Conservation (phyloP, 169 alveolate genomes). For the Cytauxzoon felis region DNA sequence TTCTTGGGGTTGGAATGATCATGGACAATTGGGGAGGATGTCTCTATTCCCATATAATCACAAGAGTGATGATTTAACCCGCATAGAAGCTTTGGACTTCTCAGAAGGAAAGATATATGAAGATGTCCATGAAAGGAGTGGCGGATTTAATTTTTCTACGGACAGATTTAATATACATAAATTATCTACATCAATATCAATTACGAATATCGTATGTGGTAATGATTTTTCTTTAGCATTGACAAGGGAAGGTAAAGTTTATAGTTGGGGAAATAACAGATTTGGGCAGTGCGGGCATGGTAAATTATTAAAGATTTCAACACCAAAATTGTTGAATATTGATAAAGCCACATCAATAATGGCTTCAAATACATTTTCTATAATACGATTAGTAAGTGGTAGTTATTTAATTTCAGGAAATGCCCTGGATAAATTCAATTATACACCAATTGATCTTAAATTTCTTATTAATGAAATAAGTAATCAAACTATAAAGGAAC, state of each 20-base stretch:
- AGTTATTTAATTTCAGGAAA: constrained; percentile 47
- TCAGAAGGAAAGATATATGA: not conserved
- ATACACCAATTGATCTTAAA: constrained; percentile 31
- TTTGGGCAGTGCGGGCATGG: constrained; percentile 68
- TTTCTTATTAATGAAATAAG: constrained; percentile 4
- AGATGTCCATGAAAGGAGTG: too few relatives aligned
- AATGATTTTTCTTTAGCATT: constrained; percentile 53
- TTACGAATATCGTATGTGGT: constrained; percentile 37
- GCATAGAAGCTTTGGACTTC: constrained; percentile 13
- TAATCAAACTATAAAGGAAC: constrained; percentile 29
- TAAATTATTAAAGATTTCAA: constrained; percentile 11
- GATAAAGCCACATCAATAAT: constrained; percentile 15
- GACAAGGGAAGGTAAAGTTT: constrained; percentile 18
- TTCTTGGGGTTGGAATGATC: constrained; percentile 73
- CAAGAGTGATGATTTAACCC: not conserved
- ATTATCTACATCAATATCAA: too few relatives aligned
- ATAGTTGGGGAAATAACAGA: constrained; percentile 61
- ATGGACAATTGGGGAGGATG: constrained; percentile 62
- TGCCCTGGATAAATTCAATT: constrained; percentile 21
- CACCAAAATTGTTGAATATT: constrained; percentile 29
- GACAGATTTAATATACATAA: too few relatives aligned
- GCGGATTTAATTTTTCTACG: too few relatives aligned
- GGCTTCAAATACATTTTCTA: constrained; percentile 20
- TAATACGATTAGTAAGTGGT: constrained; percentile 8
- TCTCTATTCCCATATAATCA: constrained; percentile 1